A percentile compares a stretch with the other conserved stretches of the same genome.
These are phyloP conservation scores for Citrullus mucosospermus DNA, from an alignment of 306 rosid species.

Conservation along the genomic window DNA sequence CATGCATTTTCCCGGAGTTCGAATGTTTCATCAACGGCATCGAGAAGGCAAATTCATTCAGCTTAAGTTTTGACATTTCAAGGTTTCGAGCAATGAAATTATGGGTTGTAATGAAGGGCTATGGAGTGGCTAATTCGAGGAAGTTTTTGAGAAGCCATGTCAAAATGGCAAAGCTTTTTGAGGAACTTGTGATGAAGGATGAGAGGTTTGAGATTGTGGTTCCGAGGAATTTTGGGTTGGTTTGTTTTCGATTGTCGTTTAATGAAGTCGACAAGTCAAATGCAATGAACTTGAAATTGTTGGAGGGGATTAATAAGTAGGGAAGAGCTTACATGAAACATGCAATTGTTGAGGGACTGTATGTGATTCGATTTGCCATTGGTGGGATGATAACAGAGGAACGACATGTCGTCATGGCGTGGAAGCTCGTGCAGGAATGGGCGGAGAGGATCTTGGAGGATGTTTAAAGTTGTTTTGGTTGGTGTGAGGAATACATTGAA, in stretches of 20 bases:
- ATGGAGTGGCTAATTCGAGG: slow-evolving; percentile 13
- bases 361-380: slow-evolving; percentile 20
- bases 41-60: slow-evolving; percentile 20
- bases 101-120: slow-evolving; percentile 20
- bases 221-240: slow-evolving; percentile 12
- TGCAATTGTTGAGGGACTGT: slow-evolving; percentile 19
- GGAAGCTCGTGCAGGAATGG: slow-evolving; percentile 36
- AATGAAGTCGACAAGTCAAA: not conserved
- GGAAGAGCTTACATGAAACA: slow-evolving; percentile 30
- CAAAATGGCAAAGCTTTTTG: slow-evolving; percentile 16
- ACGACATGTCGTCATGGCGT: slow-evolving; percentile 21
- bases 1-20: slow-evolving; percentile 30
- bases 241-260: slow-evolving; percentile 15
- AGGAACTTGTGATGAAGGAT: slow-evolving; percentile 12
- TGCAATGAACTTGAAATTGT: not conserved
- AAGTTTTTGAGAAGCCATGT: slow-evolving; percentile 13
- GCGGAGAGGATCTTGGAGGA: slow-evolving; percentile 1
- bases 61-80: slow-evolving; percentile 23
- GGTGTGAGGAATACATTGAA: too few relatives aligned
- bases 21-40: slow-evolving; percentile 21
- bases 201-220: slow-evolving; percentile 17
- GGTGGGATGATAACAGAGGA: slow-evolving; percentile 40
- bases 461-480: not conserved
- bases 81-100: slow-evolving; percentile 11
- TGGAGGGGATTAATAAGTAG: slow-evolving; percentile 26